A percentile compares a stretch with the other conserved stretches of the same genome.
Conservation (phyloP, 306 rosid genomes). For the Acacia confusa region DNA sequence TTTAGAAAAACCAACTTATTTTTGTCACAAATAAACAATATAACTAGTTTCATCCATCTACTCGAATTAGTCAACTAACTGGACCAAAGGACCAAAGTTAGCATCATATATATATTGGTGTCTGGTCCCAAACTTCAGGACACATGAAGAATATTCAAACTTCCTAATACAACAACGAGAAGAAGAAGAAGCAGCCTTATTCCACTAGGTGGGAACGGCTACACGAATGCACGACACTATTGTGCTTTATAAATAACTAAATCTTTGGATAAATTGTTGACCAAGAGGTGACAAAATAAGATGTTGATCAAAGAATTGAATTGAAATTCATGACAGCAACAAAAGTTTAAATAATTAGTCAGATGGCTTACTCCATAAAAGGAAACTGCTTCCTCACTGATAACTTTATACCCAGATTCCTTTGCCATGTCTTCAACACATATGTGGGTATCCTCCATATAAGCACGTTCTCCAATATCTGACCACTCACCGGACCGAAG, state of each 20-base stretch:
- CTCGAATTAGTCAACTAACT: no score
- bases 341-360: not conserved
- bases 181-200: no score
- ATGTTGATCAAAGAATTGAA: not conserved
- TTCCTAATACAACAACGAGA: no score
- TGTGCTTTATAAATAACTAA: no score
- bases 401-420: constrained; percentile 50
- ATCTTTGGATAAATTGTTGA: no score
- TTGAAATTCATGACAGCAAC: constrained; percentile 24
- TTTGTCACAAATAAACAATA: no score
- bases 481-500: constrained; percentile 95
- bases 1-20: no score
- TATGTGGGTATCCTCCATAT: constrained; percentile 89
- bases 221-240: no score
- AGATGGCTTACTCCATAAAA: constrained; percentile 77
- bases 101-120: not conserved
- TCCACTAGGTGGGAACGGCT: no score
- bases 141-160: not conserved
- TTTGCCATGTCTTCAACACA: constrained; percentile 78
- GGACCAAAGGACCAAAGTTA: no score
- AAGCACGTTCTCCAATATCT: constrained; percentile 68
- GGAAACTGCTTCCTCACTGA: constrained; percentile 62
- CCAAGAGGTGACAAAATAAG: not conserved
- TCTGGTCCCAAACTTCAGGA: not conserved
- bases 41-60: no score